Percentiles rank a stretch among this genome's conserved stretches.
phyloP scores from a whole-genome alignment of 1,284 basidiomycete species.

The Leccinum huronense region DNA sequence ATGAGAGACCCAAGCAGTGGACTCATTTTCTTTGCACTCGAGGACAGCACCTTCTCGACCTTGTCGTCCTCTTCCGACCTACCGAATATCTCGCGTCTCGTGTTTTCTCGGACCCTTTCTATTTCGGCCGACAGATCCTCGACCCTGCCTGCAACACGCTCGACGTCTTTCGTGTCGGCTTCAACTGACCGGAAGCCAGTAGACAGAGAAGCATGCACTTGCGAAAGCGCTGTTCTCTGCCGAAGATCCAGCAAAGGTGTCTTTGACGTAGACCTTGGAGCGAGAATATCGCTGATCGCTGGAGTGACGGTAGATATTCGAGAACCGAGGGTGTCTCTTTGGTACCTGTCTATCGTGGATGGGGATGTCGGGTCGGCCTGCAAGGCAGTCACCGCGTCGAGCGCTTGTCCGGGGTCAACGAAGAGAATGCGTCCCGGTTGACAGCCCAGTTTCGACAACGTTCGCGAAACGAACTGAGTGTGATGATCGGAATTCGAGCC shows the following conservation, averaged over 20 bases:
- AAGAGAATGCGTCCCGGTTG: slow-evolving; percentile 43
- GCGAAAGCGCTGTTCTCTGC: slow-evolving; percentile 33
- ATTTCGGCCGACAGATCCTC: slow-evolving; percentile 37
- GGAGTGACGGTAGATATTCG: slow-evolving; percentile 48
- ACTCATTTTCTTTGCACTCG: slow-evolving; percentile 51
- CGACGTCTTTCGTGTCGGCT: slow-evolving; percentile 32
- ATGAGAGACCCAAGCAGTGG: slow-evolving; percentile 53
- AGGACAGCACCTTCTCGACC: slow-evolving; percentile 48
- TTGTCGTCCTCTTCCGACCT: slow-evolving; percentile 39
- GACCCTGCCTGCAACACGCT: slow-evolving; percentile 29
- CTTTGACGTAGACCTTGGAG: slow-evolving; percentile 5
- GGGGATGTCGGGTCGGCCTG: slow-evolving; percentile 45
- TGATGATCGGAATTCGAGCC: slow-evolving; percentile 23
- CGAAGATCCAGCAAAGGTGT: slow-evolving; percentile 24
- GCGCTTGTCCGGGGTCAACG: slow-evolving; percentile 56
- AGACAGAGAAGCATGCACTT: slow-evolving; percentile 37
- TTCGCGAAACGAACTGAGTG: slow-evolving; percentile 18
- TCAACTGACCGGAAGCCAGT: slow-evolving; percentile 35
- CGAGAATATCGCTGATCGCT: slow-evolving; percentile 40
- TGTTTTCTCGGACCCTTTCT: slow-evolving; percentile 35
- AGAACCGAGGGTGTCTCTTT: slow-evolving; percentile 59
- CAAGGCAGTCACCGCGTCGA: slow-evolving; percentile 50
- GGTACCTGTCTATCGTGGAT: slow-evolving; percentile 57
- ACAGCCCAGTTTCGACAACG: slow-evolving; percentile 21
- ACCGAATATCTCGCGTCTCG: slow-evolving; percentile 40